A percentile compares a stretch with the other conserved stretches of the same genome.
phyloP scores from a whole-genome alignment of 306 rosid genomes.

The Geum urbanum region DNA sequence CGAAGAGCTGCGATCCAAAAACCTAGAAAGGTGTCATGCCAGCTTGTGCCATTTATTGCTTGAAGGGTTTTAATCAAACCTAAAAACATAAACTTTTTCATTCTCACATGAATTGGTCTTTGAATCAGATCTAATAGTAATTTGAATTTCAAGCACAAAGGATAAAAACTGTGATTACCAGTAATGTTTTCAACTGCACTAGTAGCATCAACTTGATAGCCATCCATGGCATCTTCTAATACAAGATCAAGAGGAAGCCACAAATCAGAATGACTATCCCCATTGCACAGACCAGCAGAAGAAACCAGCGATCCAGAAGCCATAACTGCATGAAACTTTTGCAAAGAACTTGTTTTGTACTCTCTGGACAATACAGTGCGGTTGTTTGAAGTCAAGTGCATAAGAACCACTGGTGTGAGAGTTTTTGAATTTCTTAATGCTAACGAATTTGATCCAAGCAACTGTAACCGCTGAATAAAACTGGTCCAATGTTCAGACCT shows the following conservation, averaged over 20 bases:
- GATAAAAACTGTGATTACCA: constrained; percentile 35
- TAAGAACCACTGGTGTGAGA: constrained; percentile 53
- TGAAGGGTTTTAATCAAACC: constrained; percentile 83
- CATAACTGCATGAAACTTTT: constrained; percentile 65
- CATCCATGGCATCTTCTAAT: constrained; percentile 96
- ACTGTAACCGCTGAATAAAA: constrained; percentile 54
- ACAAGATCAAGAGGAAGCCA: constrained; percentile 97
- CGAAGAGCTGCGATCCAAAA: constrained; percentile 97
- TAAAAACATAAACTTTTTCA: constrained; percentile 36
- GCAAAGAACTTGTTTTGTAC: constrained; percentile 59
- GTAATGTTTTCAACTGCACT: constrained; percentile 80
- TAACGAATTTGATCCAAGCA: constrained; percentile 64
- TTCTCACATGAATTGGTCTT: not conserved
- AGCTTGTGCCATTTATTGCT: constrained; percentile 87
- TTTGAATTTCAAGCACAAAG: constrained; percentile 18
- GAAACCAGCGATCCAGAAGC: constrained; percentile 73
- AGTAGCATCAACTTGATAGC: constrained; percentile 84
- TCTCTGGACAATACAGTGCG: constrained; percentile 47
- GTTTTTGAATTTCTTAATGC: constrained; percentile 66
- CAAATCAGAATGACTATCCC: constrained; percentile 72
- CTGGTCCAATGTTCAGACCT: constrained; percentile 77
- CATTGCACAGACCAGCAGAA: constrained; percentile 67
- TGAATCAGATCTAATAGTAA: constrained; percentile 1
- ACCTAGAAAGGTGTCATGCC: constrained; percentile 92
- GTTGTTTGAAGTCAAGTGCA: constrained; percentile 53